These are phyloP conservation scores for Fraxinus sp. DNA, from an alignment of 305 asterid genomes.

Conservation along the genomic window DNA sequence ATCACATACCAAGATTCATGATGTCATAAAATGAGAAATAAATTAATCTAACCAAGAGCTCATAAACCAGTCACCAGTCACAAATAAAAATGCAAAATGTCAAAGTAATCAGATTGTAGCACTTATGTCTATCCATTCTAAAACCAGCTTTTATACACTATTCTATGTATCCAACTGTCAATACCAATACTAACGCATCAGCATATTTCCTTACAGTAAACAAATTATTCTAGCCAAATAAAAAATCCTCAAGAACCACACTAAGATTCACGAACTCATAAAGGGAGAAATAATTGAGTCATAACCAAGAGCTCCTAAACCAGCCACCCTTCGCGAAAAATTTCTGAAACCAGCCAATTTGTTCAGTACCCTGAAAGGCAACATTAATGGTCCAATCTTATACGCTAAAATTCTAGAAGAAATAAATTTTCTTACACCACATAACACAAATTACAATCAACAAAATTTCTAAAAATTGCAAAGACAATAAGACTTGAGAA, in stretches of 20 bases:
- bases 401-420: not conserved
- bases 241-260: not conserved
- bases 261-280: not conserved
- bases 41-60: not conserved
- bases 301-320: not conserved
- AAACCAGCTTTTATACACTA: not conserved
- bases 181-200: not conserved
- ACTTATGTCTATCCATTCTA: not conserved
- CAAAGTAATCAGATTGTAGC: not conserved
- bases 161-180: not conserved
- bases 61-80: not conserved
- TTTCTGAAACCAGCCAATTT: not conserved
- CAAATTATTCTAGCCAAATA: not conserved
- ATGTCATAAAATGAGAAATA: not conserved
- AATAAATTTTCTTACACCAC: not conserved
- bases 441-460: not conserved
- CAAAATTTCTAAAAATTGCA: not conserved
- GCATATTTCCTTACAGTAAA: not conserved
- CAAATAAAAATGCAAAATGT: not conserved
- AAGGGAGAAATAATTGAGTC: not conserved
- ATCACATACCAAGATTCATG: not conserved
- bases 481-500: not conserved
- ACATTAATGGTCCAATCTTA: not conserved
- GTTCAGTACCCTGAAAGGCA: not conserved
- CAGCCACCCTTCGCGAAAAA: not conserved